Evolutionary conservation across 495 filamentous ascomycete species (phyloP), one percentile per base, ranked within the genome.

Genomic region (Immersiella caudata): DNA sequence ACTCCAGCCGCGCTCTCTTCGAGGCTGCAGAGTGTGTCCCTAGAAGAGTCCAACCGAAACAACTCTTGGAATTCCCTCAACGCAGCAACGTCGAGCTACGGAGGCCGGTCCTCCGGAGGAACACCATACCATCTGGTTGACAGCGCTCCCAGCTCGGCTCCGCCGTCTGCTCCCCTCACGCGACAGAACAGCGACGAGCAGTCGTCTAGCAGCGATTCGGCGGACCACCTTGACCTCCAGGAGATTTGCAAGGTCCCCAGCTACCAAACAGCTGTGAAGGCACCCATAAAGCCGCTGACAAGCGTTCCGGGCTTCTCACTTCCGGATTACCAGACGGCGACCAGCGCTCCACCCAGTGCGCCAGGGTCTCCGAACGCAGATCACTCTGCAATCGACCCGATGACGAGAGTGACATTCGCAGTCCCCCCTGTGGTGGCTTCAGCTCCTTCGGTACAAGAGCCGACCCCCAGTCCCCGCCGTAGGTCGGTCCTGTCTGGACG

Each of bases 231-330:
- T 25, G 89, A 92, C 67, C 87, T 82, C 62, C 77, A 82, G 25
- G 87, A 90, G 69, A 79, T 89, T 21, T 89, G 84, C 70, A 90
- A 88, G 60, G 91, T 95, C 8, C 93, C 93, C 5, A 93, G 89
- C 60, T 96, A 96, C 74, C 81, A 85, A 5, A 94, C 93, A 14
- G 93, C 93, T 0, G 83, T 93, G 20, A 86, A 83, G 55, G 82
- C 87, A 0, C 83, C 75, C 11, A 68, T 85, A 11, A 78, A 87
- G 18, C 82, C 83, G 29, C 66, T 74, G n/a, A 65, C 60, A 27
- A 64, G 64, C 27, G 67, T 73, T 54, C 70, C 70, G 22, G 71
- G 62, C 22, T 71, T 58, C 12, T 52, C 71, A 11, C 71, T 79
- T 2, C 81, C 81, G 1, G 80, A 83, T 62, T 83, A 83, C 71